Evolutionary conservation across 2,329 filamentous ascomycete species (phyloP), one percentile per base, ranked within the genome.

Genomic region (Ascosphaera pollenicola): DNA sequence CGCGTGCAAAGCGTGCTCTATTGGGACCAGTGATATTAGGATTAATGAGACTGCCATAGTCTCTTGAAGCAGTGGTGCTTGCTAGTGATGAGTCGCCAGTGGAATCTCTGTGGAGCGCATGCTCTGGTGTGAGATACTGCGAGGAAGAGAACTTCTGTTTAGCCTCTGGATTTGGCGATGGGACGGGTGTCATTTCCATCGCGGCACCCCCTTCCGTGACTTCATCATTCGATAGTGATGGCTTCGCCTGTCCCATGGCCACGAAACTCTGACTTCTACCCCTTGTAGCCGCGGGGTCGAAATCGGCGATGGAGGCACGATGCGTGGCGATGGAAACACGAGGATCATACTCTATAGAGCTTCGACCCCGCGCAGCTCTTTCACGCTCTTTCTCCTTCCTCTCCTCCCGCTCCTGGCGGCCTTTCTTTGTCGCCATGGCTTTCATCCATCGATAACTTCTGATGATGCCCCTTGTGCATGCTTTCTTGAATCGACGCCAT

Each of bases 141-240:
- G 46, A 41, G 48, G 43, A 43, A 48, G 42, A 37, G 54, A 41
- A 50, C 53, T 17, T 53, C 49, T 26, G 56, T 53, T 40, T 48
- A 61, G 51, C 54, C 55, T 36, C 66, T 66, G 2, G 75, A 1
- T 74, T 63, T 3, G 83, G 84, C 2, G 85, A 94, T 2, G 79
- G 75, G 15, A 98, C 85, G 1, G 87, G 85, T 0, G 85, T 95
- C 85, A 98, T 92, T 52, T 87, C 84, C 40, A 98, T 92, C 18
- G 79, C 80, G 42, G 80, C 74, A 8, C 63, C 59, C 17, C 51
- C 57, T 17, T 59, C 54, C 17, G 51, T 57, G 17, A 54, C 45
- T 19, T 56, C 51, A 28, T 55, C 54, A 41, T 54, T 32, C 10
- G 30, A 32, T 5, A 37, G 32, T 5, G 30, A 32, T 5, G 38